Conservation (phyloP, 169 alveolate genomes). For the Plasmodium vinckei region DNA sequence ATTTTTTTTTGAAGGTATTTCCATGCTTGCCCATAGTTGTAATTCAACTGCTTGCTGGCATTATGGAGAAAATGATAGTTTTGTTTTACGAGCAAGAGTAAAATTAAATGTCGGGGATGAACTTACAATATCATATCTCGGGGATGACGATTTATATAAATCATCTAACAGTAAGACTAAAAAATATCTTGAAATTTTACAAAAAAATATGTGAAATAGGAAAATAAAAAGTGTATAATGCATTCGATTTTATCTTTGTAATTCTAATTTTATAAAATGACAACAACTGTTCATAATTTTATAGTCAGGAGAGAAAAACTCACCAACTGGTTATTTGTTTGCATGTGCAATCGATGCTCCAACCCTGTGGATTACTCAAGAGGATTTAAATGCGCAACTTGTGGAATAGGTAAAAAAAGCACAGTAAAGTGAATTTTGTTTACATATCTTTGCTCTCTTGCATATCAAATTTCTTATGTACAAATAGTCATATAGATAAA, state of each 20-base stretch:
- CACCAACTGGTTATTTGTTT: slow-evolving; percentile 87
- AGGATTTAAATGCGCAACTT: slow-evolving; percentile 86
- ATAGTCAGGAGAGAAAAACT: slow-evolving; percentile 85
- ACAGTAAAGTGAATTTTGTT: neutral
- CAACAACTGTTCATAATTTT: neutral
- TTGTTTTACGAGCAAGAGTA: slow-evolving; percentile 86
- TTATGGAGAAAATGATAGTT: slow-evolving; percentile 85
- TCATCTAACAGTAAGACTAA: slow-evolving; percentile 83
- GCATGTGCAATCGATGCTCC: slow-evolving; percentile 87
- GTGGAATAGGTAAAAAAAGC: slow-evolving; percentile 79
- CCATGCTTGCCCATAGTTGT: slow-evolving; percentile 89
- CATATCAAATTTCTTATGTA: neutral
- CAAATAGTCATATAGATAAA: neutral
- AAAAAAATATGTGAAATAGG: neutral
- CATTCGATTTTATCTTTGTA: no score
- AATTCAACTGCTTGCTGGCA: slow-evolving; percentile 91
- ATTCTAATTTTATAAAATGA: neutral
- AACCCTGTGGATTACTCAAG: slow-evolving; percentile 83
- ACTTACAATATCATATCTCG: slow-evolving; percentile 89
- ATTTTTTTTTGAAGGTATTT: slow-evolving; percentile 79
- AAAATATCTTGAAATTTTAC: neutral
- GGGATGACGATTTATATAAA: slow-evolving; percentile 86
- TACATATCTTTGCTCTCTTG: neutral
- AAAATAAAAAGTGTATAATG: neutral
- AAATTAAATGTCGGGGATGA: slow-evolving; percentile 88